phyloP scores from a whole-genome alignment of 2,329 filamentous ascomycete genomes.

The Cryphonectria radicalis region DNA sequence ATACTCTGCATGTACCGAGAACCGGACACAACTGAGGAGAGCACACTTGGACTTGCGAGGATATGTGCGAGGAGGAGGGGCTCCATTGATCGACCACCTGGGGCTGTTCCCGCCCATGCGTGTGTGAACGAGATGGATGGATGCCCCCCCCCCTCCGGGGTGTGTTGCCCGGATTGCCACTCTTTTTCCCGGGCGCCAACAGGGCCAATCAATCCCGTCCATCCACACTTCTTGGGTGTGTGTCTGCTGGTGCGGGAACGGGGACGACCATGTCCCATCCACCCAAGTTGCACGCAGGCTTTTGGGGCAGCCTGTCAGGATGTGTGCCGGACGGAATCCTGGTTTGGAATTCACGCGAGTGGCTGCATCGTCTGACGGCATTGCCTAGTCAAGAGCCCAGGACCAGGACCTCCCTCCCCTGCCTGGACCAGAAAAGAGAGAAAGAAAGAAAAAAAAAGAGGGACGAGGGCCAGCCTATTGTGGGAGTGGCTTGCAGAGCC shows the following conservation, averaged over 20 bases:
- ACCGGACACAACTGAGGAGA: neutral
- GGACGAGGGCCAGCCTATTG: neutral
- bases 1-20: neutral
- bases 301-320: conserved; percentile 4
- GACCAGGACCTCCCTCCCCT: neutral
- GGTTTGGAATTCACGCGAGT: conserved; percentile 15
- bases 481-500: conserved; percentile 8
- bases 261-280: conserved; percentile 12
- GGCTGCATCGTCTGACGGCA: conserved; percentile 18
- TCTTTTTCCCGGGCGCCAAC: conserved; percentile 26
- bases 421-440: neutral
- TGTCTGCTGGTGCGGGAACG: conserved; percentile 11
- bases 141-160: neutral
- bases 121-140: conserved; percentile 1
- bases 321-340: conserved; percentile 19
- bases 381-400: neutral
- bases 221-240: conserved; percentile 7
- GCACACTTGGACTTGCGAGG: neutral
- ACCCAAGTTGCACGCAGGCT: conserved; percentile 7
- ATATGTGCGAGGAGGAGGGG: neutral
- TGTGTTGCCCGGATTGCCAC: conserved; percentile 15
- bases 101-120: neutral
- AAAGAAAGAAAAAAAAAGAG: neutral
- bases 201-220: conserved; percentile 34
- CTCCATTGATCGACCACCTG: neutral